Conservation (phyloP, 441 rosid species). For the Pelargonium citronellum region DNA sequence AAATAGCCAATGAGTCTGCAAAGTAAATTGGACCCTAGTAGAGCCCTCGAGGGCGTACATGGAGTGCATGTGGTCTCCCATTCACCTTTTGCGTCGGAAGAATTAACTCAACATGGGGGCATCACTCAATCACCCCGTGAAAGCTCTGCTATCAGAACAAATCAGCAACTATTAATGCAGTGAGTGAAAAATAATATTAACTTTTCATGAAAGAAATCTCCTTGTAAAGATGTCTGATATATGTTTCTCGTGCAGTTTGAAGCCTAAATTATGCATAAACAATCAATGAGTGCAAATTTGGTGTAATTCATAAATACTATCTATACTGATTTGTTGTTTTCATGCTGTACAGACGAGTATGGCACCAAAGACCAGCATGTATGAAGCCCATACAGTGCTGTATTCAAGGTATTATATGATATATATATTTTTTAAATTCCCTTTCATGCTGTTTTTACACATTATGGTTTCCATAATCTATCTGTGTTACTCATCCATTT, state of each 20-base stretch:
- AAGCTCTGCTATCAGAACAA: constrained; percentile 36
- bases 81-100: constrained; percentile 54
- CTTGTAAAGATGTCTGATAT: neutral
- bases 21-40: constrained; percentile 36
- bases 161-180: constrained; percentile 56
- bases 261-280: constrained; percentile 6
- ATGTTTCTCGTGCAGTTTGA: neutral
- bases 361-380: constrained; percentile 93
- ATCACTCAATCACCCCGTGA: constrained; percentile 33
- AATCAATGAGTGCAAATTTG: constrained; percentile 4
- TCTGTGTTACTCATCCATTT: constrained; percentile 11
- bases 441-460: neutral
- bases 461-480: neutral
- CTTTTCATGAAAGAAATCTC: neutral
- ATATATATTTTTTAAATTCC: neutral
- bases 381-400: constrained; percentile 66
- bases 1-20: constrained; percentile 44
- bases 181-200: constrained; percentile 31
- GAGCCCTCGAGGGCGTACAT: constrained; percentile 62
- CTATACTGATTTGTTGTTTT: constrained; percentile 14
- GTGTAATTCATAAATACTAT: neutral
- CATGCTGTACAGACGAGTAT: constrained; percentile 50
- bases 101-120: constrained; percentile 40
- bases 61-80: constrained; percentile 68
- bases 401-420: constrained; percentile 42